Base-by-base conservation (phyloP, 2,329 filamentous ascomycete species). In the Decorospora gaudefroyi region DNA sequence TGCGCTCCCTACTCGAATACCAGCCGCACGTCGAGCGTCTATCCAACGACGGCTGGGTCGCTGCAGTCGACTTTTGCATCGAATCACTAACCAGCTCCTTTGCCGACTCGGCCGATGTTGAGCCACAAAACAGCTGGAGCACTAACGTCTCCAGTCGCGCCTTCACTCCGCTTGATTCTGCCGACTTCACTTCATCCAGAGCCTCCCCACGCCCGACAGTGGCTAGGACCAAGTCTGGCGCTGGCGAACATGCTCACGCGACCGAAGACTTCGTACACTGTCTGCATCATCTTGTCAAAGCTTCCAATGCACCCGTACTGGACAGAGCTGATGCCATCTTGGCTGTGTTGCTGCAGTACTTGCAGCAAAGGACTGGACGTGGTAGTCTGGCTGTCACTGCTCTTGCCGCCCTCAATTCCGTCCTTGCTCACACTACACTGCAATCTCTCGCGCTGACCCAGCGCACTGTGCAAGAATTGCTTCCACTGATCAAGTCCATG, bases 11-110 rank as follows among this genome's bases (percentile, higher is more conserved):
- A 3, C 78, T 97, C 12, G 81, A 83, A 28, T 82, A 87, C 59
- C 82, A 83, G 31, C 80, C 88, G 12, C 90, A 95, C 67, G 83
- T 87, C 18, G 95, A 97, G 69, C 85, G 90, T 59, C 76, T 97
- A 9, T 79, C 83, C 8, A 75, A 74, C 13, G 76, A 82, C 10
- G 78, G 83, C 44, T 96, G 91, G 90, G 74, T 82, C 33, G 71
- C 73, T 7, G 81, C 86, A 36, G 78, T 87, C 11, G 78, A 84
- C 36, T 93, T 97, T 60, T 88, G 88, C 55, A 74, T 85, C 38
- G 74, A 80, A 19, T 76, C 77, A n/a, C 75, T 96, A 23, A 49
- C 56, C n/a, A 52, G 55, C 22, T 50, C 59, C 42, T 61, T 67
- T 11, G 37, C 48, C 16, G 58, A 62, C 16, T 12, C 39, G 1